Base-by-base conservation (phyloP, 306 rosid genomes). In the Luffa acutangula region DNA sequence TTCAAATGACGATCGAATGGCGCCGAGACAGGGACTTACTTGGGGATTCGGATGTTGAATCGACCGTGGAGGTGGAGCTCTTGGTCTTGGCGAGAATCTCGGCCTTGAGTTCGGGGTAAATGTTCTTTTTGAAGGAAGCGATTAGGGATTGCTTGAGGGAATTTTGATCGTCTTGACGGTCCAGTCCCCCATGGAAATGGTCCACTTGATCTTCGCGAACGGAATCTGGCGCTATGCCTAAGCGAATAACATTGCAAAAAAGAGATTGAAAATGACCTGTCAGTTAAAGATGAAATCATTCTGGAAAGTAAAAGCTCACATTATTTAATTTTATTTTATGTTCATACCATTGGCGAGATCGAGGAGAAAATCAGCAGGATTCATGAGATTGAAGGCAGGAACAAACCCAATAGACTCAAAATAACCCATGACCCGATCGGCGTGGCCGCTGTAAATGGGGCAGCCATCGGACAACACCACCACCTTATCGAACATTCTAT, bases 361-460 rank as follows among this genome's bases (percentile, higher is more conserved):
- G 67, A 94, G 84, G 87, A 94, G 83, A 83, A 89, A 94, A 85
- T 94, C 98, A 3, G 98, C 96, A 0, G 98, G 98, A 79, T 92
- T 94, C 94, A 92, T 92, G 73, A 66, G 48, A 1, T 66, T 66
- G 49, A 66, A 76, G 93, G 83, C 56, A 10, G 98, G 97, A 18
- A 91, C 80, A 48, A 91, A 94, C 53, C 97, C 98, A 18, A 92
- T 86, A 9, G 94, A 86, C 36, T 89, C 87, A 87, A 94, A 94
- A 78, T 94, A 94, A 34, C n/a, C 52, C 89, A 90, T 88, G 66
- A 87, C 87, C 93, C 49, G 94, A 86, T 63, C 94, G 6, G 73
- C 96, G 80, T 90, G 86, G 80, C 98, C 98, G 66, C 89, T 89
- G 90, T 90, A 94, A 33, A 94, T 89, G 85, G 91, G 86, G 80